Base-by-base conservation (phyloP, 352 stramenopile genomes). In the Globisporangium irregulare region DNA sequence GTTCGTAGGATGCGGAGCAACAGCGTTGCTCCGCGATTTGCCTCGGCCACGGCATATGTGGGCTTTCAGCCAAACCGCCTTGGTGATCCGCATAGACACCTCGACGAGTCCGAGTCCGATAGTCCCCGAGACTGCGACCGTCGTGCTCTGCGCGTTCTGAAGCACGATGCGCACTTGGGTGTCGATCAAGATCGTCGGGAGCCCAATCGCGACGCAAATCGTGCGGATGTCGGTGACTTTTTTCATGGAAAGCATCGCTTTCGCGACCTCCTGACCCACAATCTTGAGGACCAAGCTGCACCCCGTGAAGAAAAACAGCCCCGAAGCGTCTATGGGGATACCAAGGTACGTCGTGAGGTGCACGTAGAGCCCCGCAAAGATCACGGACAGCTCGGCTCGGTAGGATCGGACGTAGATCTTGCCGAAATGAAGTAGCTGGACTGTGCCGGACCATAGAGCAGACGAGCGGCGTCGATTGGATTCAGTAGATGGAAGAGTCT, bases 281-380 rank as follows among this genome's bases (percentile, higher is more conserved):
- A 87, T 25, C 29, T 87, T 87, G 15, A 74, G 55, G 15, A 64
- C 29, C 15, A 73, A 72, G 18, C 79, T 86, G 27, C 69, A 73
- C 10, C 51, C 12, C 12, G 48, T 81, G 69, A 56, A 82, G 9
- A 27, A 24, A 15, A 55, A 36, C 24, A 67, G 14, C 8, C 62
- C 62, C 0, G 32, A n/a, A 1, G 50, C 22, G 50, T 61, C 29
- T 0, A 32, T 32, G 22, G 51, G 50, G 32, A 67, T 32, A 22
- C 32, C 46, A 1, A 61, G 89, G 62, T 81, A 60, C 20, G 89
- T 67, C 24, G 78, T 78, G 43, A 90, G 80, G 66, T 77, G 83
- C 6, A 76, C 66, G n/a, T 90, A 84, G 15, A 91, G 75, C 64
- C 86, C 80, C 5, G 77, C 66, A 18, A 73, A 72, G 8, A 60